Evolutionary conservation across 768 basidiomycete species (phyloP), one percentile per base, ranked within the genome.

Genomic region (Serendipita sp.): DNA sequence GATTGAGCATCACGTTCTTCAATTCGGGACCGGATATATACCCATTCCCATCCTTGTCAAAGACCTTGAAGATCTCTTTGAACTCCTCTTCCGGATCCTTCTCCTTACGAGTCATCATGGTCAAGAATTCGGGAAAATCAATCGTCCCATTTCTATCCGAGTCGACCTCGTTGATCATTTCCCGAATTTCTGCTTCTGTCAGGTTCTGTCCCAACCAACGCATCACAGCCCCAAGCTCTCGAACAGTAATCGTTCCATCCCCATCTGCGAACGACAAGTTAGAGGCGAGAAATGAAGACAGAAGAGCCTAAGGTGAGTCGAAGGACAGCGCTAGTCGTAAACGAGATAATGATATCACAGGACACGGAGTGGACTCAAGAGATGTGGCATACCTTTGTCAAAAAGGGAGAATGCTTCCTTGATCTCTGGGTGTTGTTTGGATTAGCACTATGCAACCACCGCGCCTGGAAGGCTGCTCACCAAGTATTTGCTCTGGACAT

Each of bases 161-260:
- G 73, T 91, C 88, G 63, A 92, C 91, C 74, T 92, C 91, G 78
- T 89, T 91, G 80, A 93, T 91, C 91, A 94, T 92, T 75, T 92
- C 91, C 74, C 88, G 87, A 48, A 93, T 77, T 75, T 94, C 91
- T 0, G 87, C 87, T 71, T 93, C 88, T 29, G 91, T 91, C 0
- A 91, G 91, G 76, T 91, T 94, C 77, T 92, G 91, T 33, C 91
- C 91, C 31, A 93, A 78, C 53, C 88, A 91, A 68, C 91, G 84
- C 91, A 94, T 93, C 68, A 93, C 90, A 55, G 90, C 91, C 65
- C 91, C 91, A 69, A 93, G 87, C 75, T 94, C 91, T 69, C 80
- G 81, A 64, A 88, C 87, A 62, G 91, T 92, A 79, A 94, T 93
- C 64, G 89, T 91, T 74, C 91, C 91, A 79, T 94, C 91, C 68